Base-by-base conservation (phyloP, 176 grass and related monocot species). In the Raddia distichophylla region DNA sequence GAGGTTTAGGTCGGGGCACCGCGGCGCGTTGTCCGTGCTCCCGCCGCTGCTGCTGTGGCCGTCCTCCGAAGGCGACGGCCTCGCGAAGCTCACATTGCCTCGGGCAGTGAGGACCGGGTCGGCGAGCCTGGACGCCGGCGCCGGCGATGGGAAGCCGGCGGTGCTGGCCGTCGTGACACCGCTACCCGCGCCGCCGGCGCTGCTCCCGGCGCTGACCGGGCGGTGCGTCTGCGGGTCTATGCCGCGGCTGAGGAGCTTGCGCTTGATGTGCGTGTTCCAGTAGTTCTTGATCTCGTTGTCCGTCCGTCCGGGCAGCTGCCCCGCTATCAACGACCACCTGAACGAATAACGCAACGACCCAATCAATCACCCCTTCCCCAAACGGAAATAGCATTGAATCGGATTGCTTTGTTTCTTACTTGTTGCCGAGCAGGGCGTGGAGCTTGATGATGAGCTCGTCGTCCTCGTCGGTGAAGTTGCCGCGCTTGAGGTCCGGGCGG, bases 241-340 rank as follows among this genome's bases (percentile, higher is more conserved):
- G 81, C 94, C 91, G 1, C 91, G 91, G 85, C 79, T 87, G 11
- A 97, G 76, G 13, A 97, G 91, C 82, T 97, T 93, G 82, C 94
- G 86, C 81, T 91, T 97, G 84, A 97, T 93, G 84, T 97, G 94
- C 72, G 94, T 97, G 84, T 97, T 97, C 91, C 91, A 97, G 88
- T 97, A 93, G 82, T 97, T 97, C 82, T 97, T 97, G 82, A 97
- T 97, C 84, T 97, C 94, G 80, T 97, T 97, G 77, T 97, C 94
- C 49, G 94, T 97, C 69, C 94, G 72, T 6, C 94, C 94, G 0
- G 91, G 94, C 16, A 97, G 74, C 81, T 91, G 91, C 57, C 94
- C 91, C 32, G 94, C 94, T 12, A 97, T 97, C 22, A 97, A 45
- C 63, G 94, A 97, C 94, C 94, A 97, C 83, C 94, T 97, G 83